Conservation (phyloP, 306 rosid genomes). For the Crotalaria pallida region DNA sequence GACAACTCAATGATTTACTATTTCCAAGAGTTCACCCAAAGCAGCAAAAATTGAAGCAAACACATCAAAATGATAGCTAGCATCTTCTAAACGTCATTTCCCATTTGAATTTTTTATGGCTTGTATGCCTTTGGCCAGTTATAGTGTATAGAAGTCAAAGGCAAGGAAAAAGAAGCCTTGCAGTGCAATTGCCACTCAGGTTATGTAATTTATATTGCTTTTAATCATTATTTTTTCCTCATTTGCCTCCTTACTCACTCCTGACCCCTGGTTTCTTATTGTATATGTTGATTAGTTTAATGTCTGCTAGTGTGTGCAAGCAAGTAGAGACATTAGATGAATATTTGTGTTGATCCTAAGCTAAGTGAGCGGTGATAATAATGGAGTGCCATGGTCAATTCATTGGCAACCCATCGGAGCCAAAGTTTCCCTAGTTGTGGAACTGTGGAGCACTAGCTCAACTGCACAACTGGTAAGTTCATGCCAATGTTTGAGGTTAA, state of each 20-base stretch:
- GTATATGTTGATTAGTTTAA: background rate
- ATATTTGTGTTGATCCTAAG: background rate
- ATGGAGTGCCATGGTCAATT: background rate
- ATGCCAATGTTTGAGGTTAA: background rate
- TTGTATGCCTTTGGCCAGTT: slow-evolving; percentile 9
- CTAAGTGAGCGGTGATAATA: background rate
- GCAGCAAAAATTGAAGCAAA: slow-evolving; percentile 57
- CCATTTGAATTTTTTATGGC: slow-evolving; percentile 18
- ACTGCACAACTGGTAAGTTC: background rate
- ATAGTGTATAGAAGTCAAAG: slow-evolving; percentile 22
- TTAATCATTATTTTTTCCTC: slow-evolving; percentile 27
- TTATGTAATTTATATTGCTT: slow-evolving; percentile 37
- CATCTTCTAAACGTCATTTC: slow-evolving; percentile 1
- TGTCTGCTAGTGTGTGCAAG: background rate
- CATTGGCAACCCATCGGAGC: background rate
- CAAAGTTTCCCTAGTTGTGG: background rate
- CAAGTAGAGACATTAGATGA: background rate
- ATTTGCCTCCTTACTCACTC: background rate
- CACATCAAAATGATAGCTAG: slow-evolving; percentile 50
- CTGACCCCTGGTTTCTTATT: background rate
- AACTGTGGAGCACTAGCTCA: background rate
- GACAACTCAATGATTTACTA: slow-evolving; percentile 71
- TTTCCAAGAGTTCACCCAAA: slow-evolving; percentile 65
- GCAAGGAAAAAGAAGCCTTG: slow-evolving; percentile 25
- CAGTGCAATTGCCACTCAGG: slow-evolving; percentile 21